Base-by-base conservation (phyloP, 2,329 filamentous ascomycete genomes). In the Stemphylium vesicarium region DNA sequence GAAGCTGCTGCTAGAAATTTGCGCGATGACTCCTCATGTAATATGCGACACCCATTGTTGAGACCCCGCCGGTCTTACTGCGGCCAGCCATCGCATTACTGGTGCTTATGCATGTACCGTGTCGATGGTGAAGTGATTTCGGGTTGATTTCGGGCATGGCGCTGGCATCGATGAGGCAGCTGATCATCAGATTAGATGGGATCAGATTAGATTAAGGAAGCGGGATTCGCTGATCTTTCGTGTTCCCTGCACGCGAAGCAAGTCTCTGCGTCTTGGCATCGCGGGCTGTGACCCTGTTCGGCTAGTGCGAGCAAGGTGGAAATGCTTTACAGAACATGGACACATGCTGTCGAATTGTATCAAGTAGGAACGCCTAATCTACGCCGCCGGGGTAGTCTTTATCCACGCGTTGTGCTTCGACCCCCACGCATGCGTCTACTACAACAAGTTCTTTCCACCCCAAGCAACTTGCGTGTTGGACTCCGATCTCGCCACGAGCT, bases 391-490 rank as follows among this genome's bases (percentile, higher is more conserved):
- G 4, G 1, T 9, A 16, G 11, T 41, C 2, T 8, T 41, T n/a
- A 36, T 15, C 11, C 33, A 15, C 16, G 10, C 20, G 15, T 40
- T 1, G 18, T n/a, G 12, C 22, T 31, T 15, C 7, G 5, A 24
- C 6, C 22, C 6, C 22, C 22, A 24, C 22, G 22, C 22, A 8
- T 24, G 22, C 7, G 13, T 12, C 37, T 50, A 55, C n/a, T 51
- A 6, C 16, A 13, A 10, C 5, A 51, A 22, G 13, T 16, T 41
- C 10, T 38, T 41, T 10, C 41, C 20, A 13, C 52, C 52, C 63
- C 63, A 66, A 12, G 44, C 41, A 16, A 65, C 48, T 11, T 48
- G 52, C 33, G 56, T 39, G 46, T 69, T 64, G 22, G 60, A 61
- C 20, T 62, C 53, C 9, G 58, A 60, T 15, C 66, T 41, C 11